Evolutionary conservation across 176 grass and related monocot genomes (phyloP).

Genomic region (barley (Hordeum vulgare)): DNA sequence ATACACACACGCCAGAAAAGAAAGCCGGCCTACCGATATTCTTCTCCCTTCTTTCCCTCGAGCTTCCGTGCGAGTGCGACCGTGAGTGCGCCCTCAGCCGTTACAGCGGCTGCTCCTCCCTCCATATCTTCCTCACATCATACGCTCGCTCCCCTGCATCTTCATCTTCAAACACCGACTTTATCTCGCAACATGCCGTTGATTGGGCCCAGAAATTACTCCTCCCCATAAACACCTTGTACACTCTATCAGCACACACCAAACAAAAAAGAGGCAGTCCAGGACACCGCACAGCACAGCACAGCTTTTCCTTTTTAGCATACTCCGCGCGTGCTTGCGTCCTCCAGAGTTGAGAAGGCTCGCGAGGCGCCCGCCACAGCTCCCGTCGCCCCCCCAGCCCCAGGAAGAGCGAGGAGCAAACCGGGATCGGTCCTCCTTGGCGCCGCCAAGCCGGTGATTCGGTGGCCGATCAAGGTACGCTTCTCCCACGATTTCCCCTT

Average conservation of each 20-base stretch:
- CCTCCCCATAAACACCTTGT: neutral
- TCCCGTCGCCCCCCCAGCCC: neutral
- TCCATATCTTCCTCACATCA: neutral
- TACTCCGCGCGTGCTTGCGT: neutral
- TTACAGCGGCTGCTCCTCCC: no score
- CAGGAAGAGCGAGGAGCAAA: neutral
- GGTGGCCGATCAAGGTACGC: slow-evolving; percentile 5
- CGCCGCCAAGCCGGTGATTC: neutral
- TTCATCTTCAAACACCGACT: neutral
- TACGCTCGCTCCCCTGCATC: no score
- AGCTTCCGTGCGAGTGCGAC: neutral
- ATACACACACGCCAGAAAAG: neutral
- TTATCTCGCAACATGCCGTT: neutral
- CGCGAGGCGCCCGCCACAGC: neutral
- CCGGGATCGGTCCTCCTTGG: neutral
- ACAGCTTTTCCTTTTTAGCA: slow-evolving; percentile 9
- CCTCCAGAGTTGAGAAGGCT: neutral
- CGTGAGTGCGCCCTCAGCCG: neutral
- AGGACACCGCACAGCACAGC: neutral
- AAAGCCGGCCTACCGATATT: neutral
- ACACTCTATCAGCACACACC: neutral
- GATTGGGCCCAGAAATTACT: neutral
- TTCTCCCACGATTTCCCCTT: neutral
- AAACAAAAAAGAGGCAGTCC: neutral
- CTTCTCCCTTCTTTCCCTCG: no score